Evolutionary conservation across 192 early-diverging fungal genomes (phyloP).

Genomic region (Borealophlyctis nickersoniae): DNA sequence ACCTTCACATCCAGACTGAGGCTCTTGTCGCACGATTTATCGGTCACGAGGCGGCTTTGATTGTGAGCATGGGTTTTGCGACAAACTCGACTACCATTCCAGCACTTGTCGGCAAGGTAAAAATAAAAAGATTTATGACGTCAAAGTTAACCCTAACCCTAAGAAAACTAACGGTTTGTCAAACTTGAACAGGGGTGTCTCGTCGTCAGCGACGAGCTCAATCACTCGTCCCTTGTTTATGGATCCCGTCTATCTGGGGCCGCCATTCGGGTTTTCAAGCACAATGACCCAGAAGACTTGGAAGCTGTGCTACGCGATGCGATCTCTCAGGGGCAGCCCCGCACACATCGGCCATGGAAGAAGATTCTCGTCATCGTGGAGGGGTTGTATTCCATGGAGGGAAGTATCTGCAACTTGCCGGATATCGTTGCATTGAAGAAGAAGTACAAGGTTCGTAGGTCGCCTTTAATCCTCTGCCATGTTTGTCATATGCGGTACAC

Average conservation of each 20-base stretch:
- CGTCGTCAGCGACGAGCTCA: slow-evolving; percentile 93
- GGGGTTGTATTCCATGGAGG: slow-evolving; percentile 98
- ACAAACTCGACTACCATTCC: slow-evolving; percentile 95
- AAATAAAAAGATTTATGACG: too few relatives aligned
- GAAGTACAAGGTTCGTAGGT: slow-evolving; percentile 72
- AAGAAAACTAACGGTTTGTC: too few relatives aligned
- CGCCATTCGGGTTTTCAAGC: slow-evolving; percentile 83
- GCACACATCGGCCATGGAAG: slow-evolving; percentile 98
- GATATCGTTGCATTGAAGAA: slow-evolving; percentile 83
- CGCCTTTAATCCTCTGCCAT: too few relatives aligned
- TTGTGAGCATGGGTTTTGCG: slow-evolving; percentile 95
- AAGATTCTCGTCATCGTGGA: slow-evolving; percentile 97
- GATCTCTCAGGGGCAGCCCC: slow-evolving; percentile 93
- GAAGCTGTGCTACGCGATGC: slow-evolving; percentile 77
- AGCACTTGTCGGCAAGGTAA: slow-evolving; percentile 62
- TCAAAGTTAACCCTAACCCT: too few relatives aligned
- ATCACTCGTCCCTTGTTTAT: slow-evolving; percentile 92
- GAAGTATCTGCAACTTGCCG: slow-evolving; percentile 83
- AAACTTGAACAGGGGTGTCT: slow-evolving; percentile 80
- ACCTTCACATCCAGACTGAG: slow-evolving; percentile 77
- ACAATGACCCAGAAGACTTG: slow-evolving; percentile 63
- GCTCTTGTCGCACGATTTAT: slow-evolving; percentile 84
- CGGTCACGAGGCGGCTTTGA: slow-evolving; percentile 79
- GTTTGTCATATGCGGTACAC: too few relatives aligned
- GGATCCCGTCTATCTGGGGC: slow-evolving; percentile 91